Evolutionary conservation across 352 stramenopile genomes (phyloP).

Genomic region (Discostella stelligera): DNA sequence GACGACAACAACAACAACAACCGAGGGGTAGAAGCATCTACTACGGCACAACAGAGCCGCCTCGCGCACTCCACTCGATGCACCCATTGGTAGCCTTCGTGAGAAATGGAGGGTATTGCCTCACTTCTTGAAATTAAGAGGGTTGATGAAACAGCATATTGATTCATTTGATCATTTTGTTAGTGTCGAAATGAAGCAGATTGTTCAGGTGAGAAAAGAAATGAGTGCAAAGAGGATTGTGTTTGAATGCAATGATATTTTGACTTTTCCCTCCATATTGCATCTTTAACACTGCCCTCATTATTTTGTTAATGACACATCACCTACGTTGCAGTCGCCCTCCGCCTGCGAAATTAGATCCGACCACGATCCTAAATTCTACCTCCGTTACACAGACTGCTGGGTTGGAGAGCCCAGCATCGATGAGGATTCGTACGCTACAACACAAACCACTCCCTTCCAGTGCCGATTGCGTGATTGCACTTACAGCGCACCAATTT

Average conservation of each 20-base stretch:
- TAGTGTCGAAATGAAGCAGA: constrained; percentile 97
- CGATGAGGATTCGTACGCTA: constrained; percentile 95
- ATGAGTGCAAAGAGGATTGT: not conserved
- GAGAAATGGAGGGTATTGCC: constrained; percentile 99
- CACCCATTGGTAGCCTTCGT: constrained; percentile 68
- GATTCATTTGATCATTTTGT: constrained; percentile 99
- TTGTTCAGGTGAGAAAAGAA: constrained; percentile 89
- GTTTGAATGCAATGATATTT: not conserved
- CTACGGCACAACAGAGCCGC: not conserved
- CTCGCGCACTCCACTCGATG: constrained; percentile 58
- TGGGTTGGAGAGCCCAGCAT: constrained; percentile 95
- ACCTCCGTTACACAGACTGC: constrained; percentile 97
- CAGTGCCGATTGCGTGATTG: constrained; percentile 98
- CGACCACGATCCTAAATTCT: constrained; percentile 97
- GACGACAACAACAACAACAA: not conserved
- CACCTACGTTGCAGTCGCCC: constrained; percentile 55
- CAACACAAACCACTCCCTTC: constrained; percentile 89
- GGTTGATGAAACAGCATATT: constrained; percentile 94
- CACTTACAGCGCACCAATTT: constrained; percentile 98
- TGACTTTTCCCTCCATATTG: not conserved
- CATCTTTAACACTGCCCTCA: not conserved
- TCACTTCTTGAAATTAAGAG: constrained; percentile 92
- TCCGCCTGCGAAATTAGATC: constrained; percentile 83
- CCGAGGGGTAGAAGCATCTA: not conserved
- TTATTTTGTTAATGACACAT: constrained; percentile 3